Conservation (phyloP, 352 stramenopile species). For the Globisporangium megalacanthum region DNA sequence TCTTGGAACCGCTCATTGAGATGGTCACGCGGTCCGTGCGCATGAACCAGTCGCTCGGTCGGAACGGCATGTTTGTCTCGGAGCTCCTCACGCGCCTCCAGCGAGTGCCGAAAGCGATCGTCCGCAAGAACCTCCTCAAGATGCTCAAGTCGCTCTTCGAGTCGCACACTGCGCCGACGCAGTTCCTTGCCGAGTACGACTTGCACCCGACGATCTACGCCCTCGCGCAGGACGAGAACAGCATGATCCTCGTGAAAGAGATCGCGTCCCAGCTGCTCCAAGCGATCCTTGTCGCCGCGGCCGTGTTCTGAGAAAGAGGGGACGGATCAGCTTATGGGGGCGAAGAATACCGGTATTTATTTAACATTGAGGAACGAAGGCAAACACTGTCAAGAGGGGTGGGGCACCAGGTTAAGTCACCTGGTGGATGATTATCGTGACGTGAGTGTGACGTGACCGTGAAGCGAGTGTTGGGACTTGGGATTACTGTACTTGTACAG, state of each 20-base stretch:
- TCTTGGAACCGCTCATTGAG: conserved; percentile 74
- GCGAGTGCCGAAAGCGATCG: conserved; percentile 81
- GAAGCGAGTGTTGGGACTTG: no score
- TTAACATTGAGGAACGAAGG: no score
- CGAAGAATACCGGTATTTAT: conserved; percentile 10
- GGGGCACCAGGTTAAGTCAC: no score
- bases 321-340: no score
- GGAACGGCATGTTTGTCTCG: conserved; percentile 78
- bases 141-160: conserved; percentile 91
- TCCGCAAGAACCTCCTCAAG: conserved; percentile 89
- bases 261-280: conserved; percentile 85
- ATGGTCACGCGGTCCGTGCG: conserved; percentile 71
- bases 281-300: conserved; percentile 68
- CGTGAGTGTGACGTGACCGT: no score
- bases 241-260: conserved; percentile 87
- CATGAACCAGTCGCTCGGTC: conserved; percentile 82
- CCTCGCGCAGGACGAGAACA: conserved; percentile 86
- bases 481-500: no score
- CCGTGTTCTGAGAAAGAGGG: conserved; percentile 32
- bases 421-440: no score
- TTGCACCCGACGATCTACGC: conserved; percentile 70
- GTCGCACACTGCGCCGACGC: conserved; percentile 71
- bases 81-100: conserved; percentile 79
- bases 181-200: conserved; percentile 89
- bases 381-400: no score